Evolutionary conservation across 2,329 filamentous ascomycete genomes (phyloP), one percentile per base, ranked within the genome.

Genomic region (Neodidymelliopsis sp.): DNA sequence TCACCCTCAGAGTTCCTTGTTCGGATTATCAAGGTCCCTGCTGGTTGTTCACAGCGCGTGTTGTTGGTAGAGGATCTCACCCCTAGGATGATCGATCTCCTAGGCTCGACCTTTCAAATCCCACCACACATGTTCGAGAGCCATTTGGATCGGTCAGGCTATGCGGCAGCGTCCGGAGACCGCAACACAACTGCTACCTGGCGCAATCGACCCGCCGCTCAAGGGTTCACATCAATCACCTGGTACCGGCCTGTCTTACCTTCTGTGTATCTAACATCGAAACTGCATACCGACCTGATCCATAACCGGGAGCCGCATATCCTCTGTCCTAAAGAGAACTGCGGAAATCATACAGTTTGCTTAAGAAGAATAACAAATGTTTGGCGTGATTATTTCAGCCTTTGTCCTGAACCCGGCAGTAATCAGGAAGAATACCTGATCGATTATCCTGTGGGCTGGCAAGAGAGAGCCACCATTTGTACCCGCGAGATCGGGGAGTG

Each of bases 51-150:
- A 2, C 41, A 46, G 22, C 13, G 42, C 4, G 3, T 46, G 1
- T 5, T 60, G 3, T 29, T 60, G 3, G 48, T 60, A 2, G 54
- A 60, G 30, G 57, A 60, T 27, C 31, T 58, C 1, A 44, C 19
- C 1, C 57, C 57, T 6, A 20, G 36, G 6, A 29, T 56, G 28
- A 53, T 58, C 10, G 45, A 56, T 9, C 20, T 53, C 2, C 13
- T 60, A 2, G 57, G 57, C 1, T 52, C 55, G 13, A 58, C 50
- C 12, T 58, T 60, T 12, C 31, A 58, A 7, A 58, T 60, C 11
- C 50, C 52, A 2, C 53, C 57, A 7, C 50, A 56, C 7, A 47
- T 57, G 2, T 58, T 60, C 28, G 50, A 54, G 34, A 50, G 58
- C 18, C 55, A 60, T 29, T 33, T 60, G 2, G 42, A 56, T 10